Evolutionary conservation across 2,329 filamentous ascomycete genomes (phyloP).

Genomic region (Stagonosporopsis cucurbitacearum): DNA sequence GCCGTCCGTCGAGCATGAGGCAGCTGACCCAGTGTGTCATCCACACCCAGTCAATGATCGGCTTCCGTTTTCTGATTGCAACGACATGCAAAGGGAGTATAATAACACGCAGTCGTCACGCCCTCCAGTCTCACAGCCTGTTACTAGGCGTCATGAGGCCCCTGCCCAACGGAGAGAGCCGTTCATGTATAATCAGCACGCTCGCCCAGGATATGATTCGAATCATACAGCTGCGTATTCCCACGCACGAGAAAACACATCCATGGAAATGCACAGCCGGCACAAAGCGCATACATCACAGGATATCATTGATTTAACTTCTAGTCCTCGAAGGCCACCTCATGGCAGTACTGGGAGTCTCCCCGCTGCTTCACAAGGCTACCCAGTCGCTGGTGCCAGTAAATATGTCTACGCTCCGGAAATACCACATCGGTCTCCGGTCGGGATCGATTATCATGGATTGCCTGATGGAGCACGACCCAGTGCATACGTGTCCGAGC

Average conservation of each 20-base stretch:
- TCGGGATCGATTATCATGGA: conserved; percentile 30
- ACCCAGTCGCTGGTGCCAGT: conserved; percentile 4
- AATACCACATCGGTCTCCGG: conserved; percentile 20
- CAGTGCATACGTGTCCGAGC: conserved; percentile 9
- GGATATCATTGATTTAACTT: conserved; percentile 35
- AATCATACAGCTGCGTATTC: neutral
- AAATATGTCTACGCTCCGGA: conserved; percentile 18
- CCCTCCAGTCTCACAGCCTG: conserved; percentile 15
- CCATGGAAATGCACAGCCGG: conserved; percentile 19
- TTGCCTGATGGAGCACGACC: conserved; percentile 1
- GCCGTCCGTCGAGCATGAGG: conserved; percentile 45
- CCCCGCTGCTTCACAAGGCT: conserved; percentile 10
- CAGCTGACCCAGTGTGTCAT: conserved; percentile 27
- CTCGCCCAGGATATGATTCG: neutral
- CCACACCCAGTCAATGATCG: conserved; percentile 16
- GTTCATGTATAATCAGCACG: conserved; percentile 1
- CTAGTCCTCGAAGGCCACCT: conserved; percentile 28
- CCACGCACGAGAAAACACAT: conserved; percentile 11
- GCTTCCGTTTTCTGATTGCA: conserved; percentile 13
- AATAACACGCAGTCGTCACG: conserved; percentile 17
- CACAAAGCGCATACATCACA: conserved; percentile 19
- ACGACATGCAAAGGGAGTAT: conserved; percentile 15
- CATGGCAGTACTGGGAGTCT: conserved; percentile 12
- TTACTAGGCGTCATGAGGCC: conserved; percentile 2
- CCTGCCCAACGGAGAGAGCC: neutral